Conservation (phyloP, 2,329 filamentous ascomycete species). For the Amylocarpus encephaloides region DNA sequence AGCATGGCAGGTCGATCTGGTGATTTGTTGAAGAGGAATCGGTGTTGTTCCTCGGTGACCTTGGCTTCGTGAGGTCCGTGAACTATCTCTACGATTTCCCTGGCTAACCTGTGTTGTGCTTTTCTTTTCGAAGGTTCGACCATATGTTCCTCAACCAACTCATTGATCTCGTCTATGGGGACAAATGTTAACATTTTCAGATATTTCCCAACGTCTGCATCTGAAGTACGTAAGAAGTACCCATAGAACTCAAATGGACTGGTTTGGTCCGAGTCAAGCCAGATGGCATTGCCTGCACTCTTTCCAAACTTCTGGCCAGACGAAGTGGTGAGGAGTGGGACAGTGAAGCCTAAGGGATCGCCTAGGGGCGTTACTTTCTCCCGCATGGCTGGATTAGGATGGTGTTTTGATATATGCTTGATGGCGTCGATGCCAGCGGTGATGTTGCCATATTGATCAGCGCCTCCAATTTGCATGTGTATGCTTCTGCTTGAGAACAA, state of each 20-base stretch:
- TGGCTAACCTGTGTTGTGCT: conserved; percentile 78
- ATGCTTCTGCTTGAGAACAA: conserved; percentile 64
- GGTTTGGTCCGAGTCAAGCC: conserved; percentile 80
- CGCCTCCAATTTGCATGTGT: conserved; percentile 87
- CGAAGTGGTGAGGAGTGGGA: conserved; percentile 79
- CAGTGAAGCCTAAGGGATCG: conserved; percentile 75
- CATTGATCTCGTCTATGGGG: conserved; percentile 60
- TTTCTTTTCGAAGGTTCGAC: conserved; percentile 62
- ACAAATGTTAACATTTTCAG: conserved; percentile 89
- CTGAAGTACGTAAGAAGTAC: conserved; percentile 79
- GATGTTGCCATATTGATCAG: conserved; percentile 96
- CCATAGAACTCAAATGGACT: conserved; percentile 80
- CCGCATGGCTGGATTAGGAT: conserved; percentile 43
- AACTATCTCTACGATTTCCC: conserved; percentile 72
- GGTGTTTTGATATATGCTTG: conserved; percentile 60
- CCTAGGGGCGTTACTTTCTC: conserved; percentile 35
- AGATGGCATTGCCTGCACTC: conserved; percentile 86
- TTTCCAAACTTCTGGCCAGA: conserved; percentile 92
- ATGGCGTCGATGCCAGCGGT: conserved; percentile 81
- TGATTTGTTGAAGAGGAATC: conserved; percentile 12
- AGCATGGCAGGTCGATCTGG: background rate
- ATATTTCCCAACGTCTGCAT: conserved; percentile 73
- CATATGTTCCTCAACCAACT: conserved; percentile 62
- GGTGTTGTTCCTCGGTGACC: conserved; percentile 52
- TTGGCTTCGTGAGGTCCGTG: conserved; percentile 64